phyloP scores from a whole-genome alignment of 352 stramenopile species.

The Phytophthora ohioensis region DNA sequence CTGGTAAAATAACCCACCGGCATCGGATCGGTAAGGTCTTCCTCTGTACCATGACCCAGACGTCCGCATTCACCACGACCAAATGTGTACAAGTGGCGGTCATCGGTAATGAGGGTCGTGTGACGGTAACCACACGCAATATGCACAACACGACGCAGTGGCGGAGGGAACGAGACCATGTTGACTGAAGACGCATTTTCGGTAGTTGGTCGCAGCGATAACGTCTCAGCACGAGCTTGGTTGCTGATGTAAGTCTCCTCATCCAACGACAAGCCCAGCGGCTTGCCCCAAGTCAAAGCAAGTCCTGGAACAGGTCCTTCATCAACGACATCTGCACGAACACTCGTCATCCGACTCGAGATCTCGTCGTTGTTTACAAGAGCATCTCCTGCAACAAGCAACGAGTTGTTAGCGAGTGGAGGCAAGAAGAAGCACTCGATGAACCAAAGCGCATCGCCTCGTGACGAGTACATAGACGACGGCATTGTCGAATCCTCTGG shows the following conservation, averaged over 20 bases:
- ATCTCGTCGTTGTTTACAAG: constrained; percentile 43
- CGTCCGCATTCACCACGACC: constrained; percentile 84
- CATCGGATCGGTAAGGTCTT: constrained; percentile 50
- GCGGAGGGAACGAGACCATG: constrained; percentile 55
- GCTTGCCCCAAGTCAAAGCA: constrained; percentile 69
- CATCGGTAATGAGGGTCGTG: constrained; percentile 74
- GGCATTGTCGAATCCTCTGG: constrained; percentile 25
- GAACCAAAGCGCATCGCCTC: constrained; percentile 55
- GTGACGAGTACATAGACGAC: constrained; percentile 44
- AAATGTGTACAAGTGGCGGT: constrained; percentile 79
- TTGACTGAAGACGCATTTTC: constrained; percentile 33
- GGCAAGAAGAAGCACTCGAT: constrained; percentile 65
- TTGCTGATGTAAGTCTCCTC: constrained; percentile 53
- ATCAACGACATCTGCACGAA: constrained; percentile 8
- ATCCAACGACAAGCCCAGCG: constrained; percentile 68
- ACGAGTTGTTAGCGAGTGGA: constrained; percentile 41
- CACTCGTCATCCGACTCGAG: constrained; percentile 27
- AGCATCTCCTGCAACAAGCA: constrained; percentile 44
- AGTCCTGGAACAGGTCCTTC: constrained; percentile 50
- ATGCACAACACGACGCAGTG: constrained; percentile 65
- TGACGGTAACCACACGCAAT: constrained; percentile 84
- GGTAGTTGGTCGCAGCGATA: constrained; percentile 19
- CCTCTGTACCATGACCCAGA: constrained; percentile 75
- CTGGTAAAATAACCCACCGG: constrained; percentile 67
- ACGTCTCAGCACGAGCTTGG: not conserved